Conservation (phyloP, 1,284 basidiomycete species). For the Phlebopus sp. region DNA sequence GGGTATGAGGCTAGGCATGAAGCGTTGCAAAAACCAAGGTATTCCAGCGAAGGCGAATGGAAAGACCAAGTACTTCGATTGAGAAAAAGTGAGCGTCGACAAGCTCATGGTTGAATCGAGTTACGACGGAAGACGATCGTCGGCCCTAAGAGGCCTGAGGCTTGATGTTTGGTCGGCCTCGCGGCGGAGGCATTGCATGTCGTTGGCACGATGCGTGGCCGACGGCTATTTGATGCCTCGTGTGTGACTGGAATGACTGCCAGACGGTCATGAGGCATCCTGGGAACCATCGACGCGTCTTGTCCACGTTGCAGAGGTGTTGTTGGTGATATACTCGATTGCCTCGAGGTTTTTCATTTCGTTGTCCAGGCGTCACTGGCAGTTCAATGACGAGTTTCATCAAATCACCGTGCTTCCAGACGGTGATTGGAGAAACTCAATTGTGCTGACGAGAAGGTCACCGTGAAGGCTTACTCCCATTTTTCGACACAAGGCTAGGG, state of each 20-base stretch:
- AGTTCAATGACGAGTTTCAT: background rate
- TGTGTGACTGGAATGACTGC: slow-evolving; percentile 12
- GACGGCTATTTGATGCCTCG: slow-evolving; percentile 16
- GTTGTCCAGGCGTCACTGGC: background rate
- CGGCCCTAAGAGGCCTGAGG: slow-evolving; percentile 24
- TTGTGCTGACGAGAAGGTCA: background rate
- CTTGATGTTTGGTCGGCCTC: slow-evolving; percentile 28
- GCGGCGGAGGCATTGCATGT: slow-evolving; percentile 23
- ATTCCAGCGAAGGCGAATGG: slow-evolving; percentile 30
- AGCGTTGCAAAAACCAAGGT: slow-evolving; percentile 21
- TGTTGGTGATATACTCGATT: background rate
- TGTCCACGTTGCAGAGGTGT: slow-evolving; percentile 21
- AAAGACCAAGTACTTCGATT: slow-evolving; percentile 28
- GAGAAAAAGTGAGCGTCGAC: slow-evolving; percentile 26
- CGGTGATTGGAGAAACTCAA: background rate
- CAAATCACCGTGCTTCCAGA: slow-evolving; percentile 15
- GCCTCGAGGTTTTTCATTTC: slow-evolving; percentile 26
- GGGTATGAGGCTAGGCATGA: slow-evolving; percentile 9
- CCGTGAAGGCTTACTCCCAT: slow-evolving; percentile 9
- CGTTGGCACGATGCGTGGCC: background rate
- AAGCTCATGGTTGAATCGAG: slow-evolving; percentile 30
- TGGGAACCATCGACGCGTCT: slow-evolving; percentile 8
- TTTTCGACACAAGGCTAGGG: background rate
- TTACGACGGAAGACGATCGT: slow-evolving; percentile 15
- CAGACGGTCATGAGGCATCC: slow-evolving; percentile 9